Evolutionary conservation across 2,329 filamentous ascomycete genomes (phyloP), one percentile per base, ranked within the genome.

Genomic region (Coccinonectria pachysandricola): DNA sequence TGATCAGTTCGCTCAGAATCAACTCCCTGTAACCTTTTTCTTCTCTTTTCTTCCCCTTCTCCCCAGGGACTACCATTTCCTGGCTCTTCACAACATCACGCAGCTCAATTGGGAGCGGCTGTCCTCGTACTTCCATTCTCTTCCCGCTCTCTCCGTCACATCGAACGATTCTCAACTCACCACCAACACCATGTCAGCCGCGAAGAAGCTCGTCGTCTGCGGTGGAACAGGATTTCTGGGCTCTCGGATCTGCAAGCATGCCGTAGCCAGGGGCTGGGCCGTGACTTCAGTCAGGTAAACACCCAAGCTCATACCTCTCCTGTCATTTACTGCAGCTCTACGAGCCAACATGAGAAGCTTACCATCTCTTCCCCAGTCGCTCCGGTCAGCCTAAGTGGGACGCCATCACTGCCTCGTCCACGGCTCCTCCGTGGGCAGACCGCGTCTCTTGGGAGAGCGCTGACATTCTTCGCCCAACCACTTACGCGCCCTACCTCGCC

Each of bases 211-310:
- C 21, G 76, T 96, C 21, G 86, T 98, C 28, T 92, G 83, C 41
- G 91, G 91, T 42, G 88, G 88, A 33, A 95, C 84, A 56, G 88
- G 91, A 17, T 98, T 96, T 52, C 60, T 98, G 14, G 85, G 85
- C 57, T 70, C 67, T 13, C 72, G 88, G 30, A 94, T 98, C 60
- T 96, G 91, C 64, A 91, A 85, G 63, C 79, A 82, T 28, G 91
- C 85, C 22, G 77, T 85, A 26, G 71, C 77, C 23, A 69, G 86
- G 50, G 85, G 86, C 29, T 96, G 88, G 88, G 73, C 86, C 31
- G 88, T 96, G 24, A 88, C 77, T 12, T 95, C 87, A 5, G 76
- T 98, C 46, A 93, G 86, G 85, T 87, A 73, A 33, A 45, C 23
- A 20, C 15, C 16, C 19, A 10, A 15, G 15, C 15, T 8, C 12